A percentile compares a stretch with the other conserved stretches of the same genome.
Evolutionary conservation across 257 asterid species (phyloP).

Genomic region (Vinca minor): DNA sequence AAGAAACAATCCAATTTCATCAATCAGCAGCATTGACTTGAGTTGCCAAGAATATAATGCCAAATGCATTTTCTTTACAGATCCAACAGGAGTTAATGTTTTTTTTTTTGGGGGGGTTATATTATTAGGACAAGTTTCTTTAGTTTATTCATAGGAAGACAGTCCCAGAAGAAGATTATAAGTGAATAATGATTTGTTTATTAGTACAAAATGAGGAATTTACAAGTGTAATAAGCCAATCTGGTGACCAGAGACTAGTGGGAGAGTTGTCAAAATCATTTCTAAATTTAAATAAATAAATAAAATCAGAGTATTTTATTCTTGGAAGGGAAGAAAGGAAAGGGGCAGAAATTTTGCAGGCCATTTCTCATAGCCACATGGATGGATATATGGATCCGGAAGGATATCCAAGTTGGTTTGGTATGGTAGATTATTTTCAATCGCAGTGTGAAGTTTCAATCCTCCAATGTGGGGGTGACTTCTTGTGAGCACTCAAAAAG

Average conservation of each 20-base stretch:
- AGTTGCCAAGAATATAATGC: no score
- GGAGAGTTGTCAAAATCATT: slow-evolving; percentile 20
- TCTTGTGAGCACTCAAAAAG: no score
- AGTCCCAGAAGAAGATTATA: slow-evolving; percentile 19
- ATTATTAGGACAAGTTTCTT: no score
- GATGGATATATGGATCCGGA: slow-evolving; percentile 32
- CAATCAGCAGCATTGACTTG: slow-evolving; percentile 16
- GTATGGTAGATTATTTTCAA: no score
- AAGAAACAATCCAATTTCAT: slow-evolving; percentile 10
- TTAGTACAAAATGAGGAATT: slow-evolving; percentile 3
- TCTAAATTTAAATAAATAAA: no score
- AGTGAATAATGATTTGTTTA: slow-evolving; percentile 7
- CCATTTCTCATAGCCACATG: slow-evolving; percentile 38
- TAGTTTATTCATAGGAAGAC: slow-evolving; percentile 17
- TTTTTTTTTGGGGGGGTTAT: no score
- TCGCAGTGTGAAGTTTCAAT: no score
- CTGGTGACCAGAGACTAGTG: slow-evolving; percentile 1
- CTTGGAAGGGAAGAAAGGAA: not conserved
- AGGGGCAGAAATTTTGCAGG: slow-evolving; percentile 21
- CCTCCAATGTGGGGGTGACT: no score
- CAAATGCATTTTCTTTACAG: slow-evolving; percentile 18
- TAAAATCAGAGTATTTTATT: no score
- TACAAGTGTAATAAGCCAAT: no score
- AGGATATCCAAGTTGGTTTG: no score
- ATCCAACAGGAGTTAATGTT: slow-evolving; percentile 28